These are phyloP conservation scores for Kurtzmaniella quercitrusa DNA, from an alignment of 1,139 yeast species.

Conservation along the genomic window DNA sequence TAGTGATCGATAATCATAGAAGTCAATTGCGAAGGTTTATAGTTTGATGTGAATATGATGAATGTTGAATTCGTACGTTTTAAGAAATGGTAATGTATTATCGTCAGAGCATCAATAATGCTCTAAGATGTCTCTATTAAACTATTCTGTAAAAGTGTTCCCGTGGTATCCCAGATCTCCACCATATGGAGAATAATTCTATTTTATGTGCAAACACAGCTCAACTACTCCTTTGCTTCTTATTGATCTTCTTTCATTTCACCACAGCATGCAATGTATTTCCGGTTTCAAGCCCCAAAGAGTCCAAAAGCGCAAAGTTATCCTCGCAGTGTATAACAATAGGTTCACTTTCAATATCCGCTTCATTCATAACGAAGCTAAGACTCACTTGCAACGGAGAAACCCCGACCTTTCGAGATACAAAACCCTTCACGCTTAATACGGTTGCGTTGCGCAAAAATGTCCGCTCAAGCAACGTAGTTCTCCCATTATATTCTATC, in stretches of 20 bases:
- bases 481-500: slow-evolving; percentile 11
- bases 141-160: too few species aligned
- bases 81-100: too few species aligned
- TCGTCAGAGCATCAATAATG: too few species aligned
- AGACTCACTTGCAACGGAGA: slow-evolving; percentile 18
- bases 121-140: too few species aligned
- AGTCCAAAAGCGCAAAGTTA: slow-evolving; percentile 32
- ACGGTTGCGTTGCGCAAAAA: slow-evolving; percentile 25
- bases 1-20: too few species aligned
- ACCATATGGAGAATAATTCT: too few species aligned
- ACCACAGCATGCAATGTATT: slow-evolving; percentile 20
- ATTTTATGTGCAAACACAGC: too few species aligned
- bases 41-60: not conserved
- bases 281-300: slow-evolving; percentile 25
- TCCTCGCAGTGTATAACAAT: slow-evolving; percentile 22
- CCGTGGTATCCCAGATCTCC: too few species aligned
- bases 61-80: too few species aligned
- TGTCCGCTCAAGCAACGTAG: slow-evolving; percentile 12
- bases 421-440: slow-evolving; percentile 24
- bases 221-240: too few species aligned
- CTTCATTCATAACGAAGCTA: slow-evolving; percentile 16
- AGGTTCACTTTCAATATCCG: slow-evolving; percentile 7
- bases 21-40: too few species aligned
- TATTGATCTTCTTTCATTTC: not conserved
- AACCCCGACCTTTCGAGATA: slow-evolving; percentile 12